Evolutionary conservation across 805 yeast genomes (phyloP).

Genomic region (Lipomyces yamadae): DNA sequence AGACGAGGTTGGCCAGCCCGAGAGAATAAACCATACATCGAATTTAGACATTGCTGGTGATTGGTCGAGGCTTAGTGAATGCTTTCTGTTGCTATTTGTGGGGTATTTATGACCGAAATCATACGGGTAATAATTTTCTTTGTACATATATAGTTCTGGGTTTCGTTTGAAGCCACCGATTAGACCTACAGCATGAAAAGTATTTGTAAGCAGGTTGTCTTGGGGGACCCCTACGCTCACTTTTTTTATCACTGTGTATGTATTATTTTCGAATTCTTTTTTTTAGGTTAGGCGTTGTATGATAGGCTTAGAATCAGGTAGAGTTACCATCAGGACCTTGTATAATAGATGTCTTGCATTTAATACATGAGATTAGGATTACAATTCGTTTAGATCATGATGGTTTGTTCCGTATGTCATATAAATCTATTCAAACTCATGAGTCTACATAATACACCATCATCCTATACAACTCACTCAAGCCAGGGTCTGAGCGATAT

Average conservation of each 20-base stretch:
- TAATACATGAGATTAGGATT: neutral
- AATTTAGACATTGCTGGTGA: neutral
- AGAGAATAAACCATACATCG: neutral
- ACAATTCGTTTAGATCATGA: neutral
- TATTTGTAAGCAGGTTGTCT: neutral
- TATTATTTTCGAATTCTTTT: neutral
- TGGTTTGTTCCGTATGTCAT: neutral
- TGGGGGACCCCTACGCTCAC: conserved; percentile 26
- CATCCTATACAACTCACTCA: neutral
- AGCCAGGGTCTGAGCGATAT: conserved; percentile 28
- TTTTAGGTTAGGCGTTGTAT: neutral
- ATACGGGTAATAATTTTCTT: neutral
- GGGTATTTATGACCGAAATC: neutral
- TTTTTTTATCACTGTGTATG: conserved; percentile 5
- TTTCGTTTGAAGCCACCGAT: neutral
- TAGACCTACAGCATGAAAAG: neutral
- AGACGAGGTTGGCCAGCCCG: neutral
- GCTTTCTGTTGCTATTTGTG: neutral
- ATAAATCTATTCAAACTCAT: neutral
- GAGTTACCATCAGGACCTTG: neutral
- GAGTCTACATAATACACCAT: neutral
- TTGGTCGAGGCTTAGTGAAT: neutral
- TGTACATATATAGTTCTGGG: neutral
- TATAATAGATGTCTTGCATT: neutral
- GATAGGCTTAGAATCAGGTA: neutral